Conservation (phyloP, 352 stramenopile species). For the Phytophthora tubulina region DNA sequence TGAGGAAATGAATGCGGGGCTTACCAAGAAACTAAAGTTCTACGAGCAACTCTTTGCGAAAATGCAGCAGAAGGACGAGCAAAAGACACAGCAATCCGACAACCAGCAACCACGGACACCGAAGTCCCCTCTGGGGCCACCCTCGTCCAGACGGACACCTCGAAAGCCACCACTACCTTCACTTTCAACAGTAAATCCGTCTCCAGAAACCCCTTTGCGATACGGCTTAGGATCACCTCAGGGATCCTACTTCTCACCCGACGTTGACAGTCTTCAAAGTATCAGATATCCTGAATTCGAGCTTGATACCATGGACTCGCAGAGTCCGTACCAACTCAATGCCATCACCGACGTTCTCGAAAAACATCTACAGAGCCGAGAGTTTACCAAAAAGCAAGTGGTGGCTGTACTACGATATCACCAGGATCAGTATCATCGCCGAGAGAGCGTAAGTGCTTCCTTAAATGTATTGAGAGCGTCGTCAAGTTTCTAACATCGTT, state of each 20-base stretch:
- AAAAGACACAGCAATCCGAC: constrained; percentile 24
- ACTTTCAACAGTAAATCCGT: constrained; percentile 23
- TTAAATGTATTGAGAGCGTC: too few relatives aligned
- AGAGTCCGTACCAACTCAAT: constrained; percentile 49
- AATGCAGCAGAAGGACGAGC: constrained; percentile 64
- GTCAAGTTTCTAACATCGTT: not conserved
- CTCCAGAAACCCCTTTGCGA: constrained; percentile 24
- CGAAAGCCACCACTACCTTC: constrained; percentile 54
- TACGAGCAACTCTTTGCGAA: constrained; percentile 76
- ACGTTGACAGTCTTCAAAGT: constrained; percentile 26
- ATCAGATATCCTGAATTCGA: constrained; percentile 34
- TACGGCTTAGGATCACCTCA: constrained; percentile 27
- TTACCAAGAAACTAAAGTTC: constrained; percentile 74
- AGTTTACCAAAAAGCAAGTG: constrained; percentile 64
- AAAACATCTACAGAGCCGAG: constrained; percentile 54
- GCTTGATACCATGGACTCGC: constrained; percentile 13
- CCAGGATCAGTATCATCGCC: constrained; percentile 41
- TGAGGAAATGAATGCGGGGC: constrained; percentile 66
- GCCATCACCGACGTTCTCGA: constrained; percentile 50
- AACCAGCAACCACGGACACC: constrained; percentile 28
- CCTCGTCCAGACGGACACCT: constrained; percentile 25
- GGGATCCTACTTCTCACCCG: constrained; percentile 33
- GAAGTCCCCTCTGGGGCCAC: constrained; percentile 15
- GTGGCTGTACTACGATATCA: constrained; percentile 50
- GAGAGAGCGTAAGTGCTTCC: constrained; percentile 29